Evolutionary conservation across 306 rosid genomes (phyloP), one percentile per base, ranked within the genome.

Genomic region (Begonia loranthoides): DNA sequence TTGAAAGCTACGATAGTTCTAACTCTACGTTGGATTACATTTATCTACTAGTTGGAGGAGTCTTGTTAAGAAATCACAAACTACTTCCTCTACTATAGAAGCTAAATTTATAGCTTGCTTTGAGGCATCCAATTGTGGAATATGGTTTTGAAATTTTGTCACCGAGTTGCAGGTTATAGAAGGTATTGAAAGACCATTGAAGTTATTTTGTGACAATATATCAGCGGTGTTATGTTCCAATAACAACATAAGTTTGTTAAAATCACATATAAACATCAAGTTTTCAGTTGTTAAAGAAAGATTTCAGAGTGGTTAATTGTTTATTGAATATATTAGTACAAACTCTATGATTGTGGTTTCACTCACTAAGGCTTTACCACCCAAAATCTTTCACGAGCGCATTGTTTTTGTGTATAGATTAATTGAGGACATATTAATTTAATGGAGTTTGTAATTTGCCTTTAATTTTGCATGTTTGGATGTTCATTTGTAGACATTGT

Each of bases 231-330:
- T 41, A 10, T 55, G 15, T 41, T 55, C 50, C 24, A 55, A 41
- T 15, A 55, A 55, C 48, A 55, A 40, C 10, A 17, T 11, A 11
- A 55, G 50, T 15, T 41, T 15, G 2, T 5, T 12, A 4, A 55
- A 55, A 15, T 41, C 49, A 16, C 49, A 39, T 9, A 55, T 41
- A 15, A 38, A 17, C 49, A 41, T 41, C 33, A 55, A 55, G 36
- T 41, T 55, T 17, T 3, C 41, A 12, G 14, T 19, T 41, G 50
- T 55, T 41, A 41, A 43, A 4, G 17, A 24, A 13, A 52, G 2
- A 24, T 0, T 24, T 24, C 16, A 52, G 41, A 28, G 17, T 52
- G 10, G 14, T 21, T 0, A 33, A 15, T 10, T 52, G 4, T 28
- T 5, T 11, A 52, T 52, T 11, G 41, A 52, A 12, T 12, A 52